These are phyloP conservation scores for Hemileccinum rubropunctum DNA, from an alignment of 768 basidiomycete genomes.

Conservation along the genomic window DNA sequence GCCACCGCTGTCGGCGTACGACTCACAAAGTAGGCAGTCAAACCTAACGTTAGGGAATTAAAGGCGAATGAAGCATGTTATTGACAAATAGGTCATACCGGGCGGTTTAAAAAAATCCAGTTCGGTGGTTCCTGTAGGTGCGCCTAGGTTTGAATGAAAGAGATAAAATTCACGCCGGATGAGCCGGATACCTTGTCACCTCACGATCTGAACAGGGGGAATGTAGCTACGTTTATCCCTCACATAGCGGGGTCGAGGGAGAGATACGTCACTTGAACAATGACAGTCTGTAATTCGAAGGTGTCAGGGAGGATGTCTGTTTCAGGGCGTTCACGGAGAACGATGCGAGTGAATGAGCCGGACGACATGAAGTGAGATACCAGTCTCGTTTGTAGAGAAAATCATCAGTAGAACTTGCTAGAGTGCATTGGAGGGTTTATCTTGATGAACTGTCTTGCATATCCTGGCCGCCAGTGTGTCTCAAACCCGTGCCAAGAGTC, in stretches of 20 bases:
- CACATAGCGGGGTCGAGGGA: constrained; percentile 90
- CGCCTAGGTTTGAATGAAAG: constrained; percentile 36
- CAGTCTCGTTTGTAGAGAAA: background rate
- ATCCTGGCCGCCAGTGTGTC: too few species aligned
- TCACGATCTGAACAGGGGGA: constrained; percentile 69
- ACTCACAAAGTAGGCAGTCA: constrained; percentile 88
- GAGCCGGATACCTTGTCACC: constrained; percentile 70
- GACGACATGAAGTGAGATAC: constrained; percentile 16
- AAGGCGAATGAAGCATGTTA: background rate
- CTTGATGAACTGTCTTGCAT: background rate
- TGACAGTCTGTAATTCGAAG: constrained; percentile 60
- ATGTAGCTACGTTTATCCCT: constrained; percentile 68
- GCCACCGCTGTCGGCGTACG: too few species aligned
- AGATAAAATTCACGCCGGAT: constrained; percentile 46
- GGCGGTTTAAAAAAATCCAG: constrained; percentile 78
- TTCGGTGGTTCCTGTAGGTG: constrained; percentile 54
- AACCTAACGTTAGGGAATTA: constrained; percentile 41
- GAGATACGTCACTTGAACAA: constrained; percentile 78
- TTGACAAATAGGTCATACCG: constrained; percentile 41
- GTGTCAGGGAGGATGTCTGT: constrained; percentile 69
- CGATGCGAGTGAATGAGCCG: constrained; percentile 57
- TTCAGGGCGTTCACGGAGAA: constrained; percentile 75
- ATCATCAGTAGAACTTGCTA: background rate
- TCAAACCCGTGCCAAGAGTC: too few species aligned
- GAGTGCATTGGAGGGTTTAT: background rate